These are phyloP conservation scores for Taiwanofungus camphoratus DNA, from an alignment of 1,284 basidiomycete genomes.

Conservation along the genomic window DNA sequence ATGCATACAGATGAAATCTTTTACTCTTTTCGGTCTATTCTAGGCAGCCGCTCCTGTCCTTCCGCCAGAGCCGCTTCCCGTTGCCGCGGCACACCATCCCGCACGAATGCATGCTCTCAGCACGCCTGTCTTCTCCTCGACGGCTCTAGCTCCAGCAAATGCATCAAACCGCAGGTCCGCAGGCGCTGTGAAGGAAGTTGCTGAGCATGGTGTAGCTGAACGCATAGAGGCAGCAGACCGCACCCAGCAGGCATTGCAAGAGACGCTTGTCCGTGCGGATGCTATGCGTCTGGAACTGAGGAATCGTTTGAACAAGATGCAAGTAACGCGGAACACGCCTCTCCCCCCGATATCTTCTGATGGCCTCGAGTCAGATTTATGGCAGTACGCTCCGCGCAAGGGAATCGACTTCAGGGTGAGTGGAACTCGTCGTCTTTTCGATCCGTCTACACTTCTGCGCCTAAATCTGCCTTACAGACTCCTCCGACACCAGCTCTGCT, in stretches of 20 bases:
- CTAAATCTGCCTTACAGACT: background rate
- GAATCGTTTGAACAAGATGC: constrained; percentile 7
- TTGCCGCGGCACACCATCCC: constrained; percentile 46
- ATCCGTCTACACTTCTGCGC: background rate
- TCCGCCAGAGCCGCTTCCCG: constrained; percentile 31
- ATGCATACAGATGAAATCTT: background rate
- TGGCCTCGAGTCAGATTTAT: constrained; percentile 3
- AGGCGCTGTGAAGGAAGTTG: background rate
- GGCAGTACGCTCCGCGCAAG: constrained; percentile 7
- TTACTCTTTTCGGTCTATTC: constrained; percentile 4
- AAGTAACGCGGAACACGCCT: background rate
- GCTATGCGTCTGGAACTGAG: constrained; percentile 10
- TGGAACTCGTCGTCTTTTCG: background rate
- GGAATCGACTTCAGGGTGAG: constrained; percentile 8
- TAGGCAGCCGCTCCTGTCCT: constrained; percentile 11
- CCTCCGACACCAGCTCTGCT: constrained; percentile 1
- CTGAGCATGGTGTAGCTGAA: background rate
- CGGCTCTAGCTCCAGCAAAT: background rate
- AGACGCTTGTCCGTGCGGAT: constrained; percentile 12
- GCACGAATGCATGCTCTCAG: constrained; percentile 21
- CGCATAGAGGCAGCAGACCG: constrained; percentile 2
- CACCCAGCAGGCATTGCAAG: constrained; percentile 9
- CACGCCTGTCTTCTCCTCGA: constrained; percentile 13
- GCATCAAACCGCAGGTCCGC: background rate
- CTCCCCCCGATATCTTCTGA: background rate